Conservation (phyloP, 176 grass and related monocot species). For the Bothriochloa decipiens region DNA sequence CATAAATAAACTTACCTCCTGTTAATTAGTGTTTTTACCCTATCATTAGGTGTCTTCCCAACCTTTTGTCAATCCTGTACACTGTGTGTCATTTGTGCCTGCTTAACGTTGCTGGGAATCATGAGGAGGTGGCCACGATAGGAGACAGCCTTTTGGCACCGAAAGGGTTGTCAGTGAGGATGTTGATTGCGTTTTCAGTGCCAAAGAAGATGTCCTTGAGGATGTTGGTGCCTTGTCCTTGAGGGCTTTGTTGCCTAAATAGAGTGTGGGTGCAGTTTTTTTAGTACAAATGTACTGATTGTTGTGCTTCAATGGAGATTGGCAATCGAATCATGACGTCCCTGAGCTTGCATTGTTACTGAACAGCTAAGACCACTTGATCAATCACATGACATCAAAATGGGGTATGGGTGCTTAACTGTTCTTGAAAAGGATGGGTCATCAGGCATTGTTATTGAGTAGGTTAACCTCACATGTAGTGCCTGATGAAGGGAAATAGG, state of each 20-base stretch:
- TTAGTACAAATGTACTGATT: conserved; percentile 22
- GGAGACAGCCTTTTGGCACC: neutral
- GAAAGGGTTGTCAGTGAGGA: neutral
- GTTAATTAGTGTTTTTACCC: neutral
- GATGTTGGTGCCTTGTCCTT: conserved; percentile 2
- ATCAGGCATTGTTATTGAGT: neutral
- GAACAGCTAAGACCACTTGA: conserved; percentile 13
- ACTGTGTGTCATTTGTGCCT: neutral
- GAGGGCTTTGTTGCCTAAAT: conserved; percentile 9
- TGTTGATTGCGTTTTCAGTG: conserved; percentile 26
- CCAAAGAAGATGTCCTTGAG: conserved; percentile 7
- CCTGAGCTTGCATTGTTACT: conserved; percentile 2
- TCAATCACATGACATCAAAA: conserved; percentile 19
- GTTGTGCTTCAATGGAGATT: conserved; percentile 4
- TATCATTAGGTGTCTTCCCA: neutral
- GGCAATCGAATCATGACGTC: conserved; percentile 11
- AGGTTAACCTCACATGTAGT: conserved; percentile 6
- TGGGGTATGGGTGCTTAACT: neutral
- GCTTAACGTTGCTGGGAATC: conserved; percentile 7
- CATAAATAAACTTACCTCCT: neutral
- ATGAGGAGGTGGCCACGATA: neutral
- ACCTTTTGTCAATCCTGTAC: neutral
- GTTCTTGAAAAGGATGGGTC: conserved; percentile 10
- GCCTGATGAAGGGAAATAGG: neutral
- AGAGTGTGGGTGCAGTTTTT: neutral